Evolutionary conservation across 2,329 filamentous ascomycete species (phyloP).

Genomic region (Ophiostoma sp.): DNA sequence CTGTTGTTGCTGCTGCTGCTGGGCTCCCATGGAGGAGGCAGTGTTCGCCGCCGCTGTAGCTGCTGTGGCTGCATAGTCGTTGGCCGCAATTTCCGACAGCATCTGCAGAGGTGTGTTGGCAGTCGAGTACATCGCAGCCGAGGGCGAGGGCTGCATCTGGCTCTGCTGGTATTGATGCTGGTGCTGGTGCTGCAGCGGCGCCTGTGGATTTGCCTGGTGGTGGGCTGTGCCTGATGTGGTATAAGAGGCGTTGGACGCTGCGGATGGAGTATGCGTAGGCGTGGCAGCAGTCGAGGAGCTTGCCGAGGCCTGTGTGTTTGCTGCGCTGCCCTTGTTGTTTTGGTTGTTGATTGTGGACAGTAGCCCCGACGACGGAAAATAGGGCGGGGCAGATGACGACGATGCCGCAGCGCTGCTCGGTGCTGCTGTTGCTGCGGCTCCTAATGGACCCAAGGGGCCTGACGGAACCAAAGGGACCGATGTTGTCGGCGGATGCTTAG

Average conservation of each 20-base stretch:
- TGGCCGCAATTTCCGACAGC: constrained; percentile 52
- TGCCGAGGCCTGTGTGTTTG: background rate
- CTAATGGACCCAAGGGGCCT: background rate
- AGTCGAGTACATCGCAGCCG: constrained; percentile 28
- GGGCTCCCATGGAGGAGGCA: background rate
- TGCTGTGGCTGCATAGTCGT: constrained; percentile 31
- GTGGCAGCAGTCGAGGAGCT: background rate
- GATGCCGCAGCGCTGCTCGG: background rate
- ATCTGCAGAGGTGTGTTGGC: constrained; percentile 51
- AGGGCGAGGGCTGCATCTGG: background rate
- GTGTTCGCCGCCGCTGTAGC: background rate
- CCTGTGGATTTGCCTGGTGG: background rate
- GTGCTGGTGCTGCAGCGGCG: background rate
- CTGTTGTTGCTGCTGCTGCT: constrained; percentile 28
- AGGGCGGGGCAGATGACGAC: background rate
- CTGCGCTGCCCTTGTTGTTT: background rate
- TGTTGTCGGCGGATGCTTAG: background rate
- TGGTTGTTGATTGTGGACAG: background rate
- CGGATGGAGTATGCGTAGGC: background rate
- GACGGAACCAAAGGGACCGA: background rate
- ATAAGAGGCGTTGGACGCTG: background rate
- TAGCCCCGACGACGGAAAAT: constrained; percentile 7
- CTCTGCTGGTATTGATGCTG: background rate
- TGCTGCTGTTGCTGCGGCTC: background rate
- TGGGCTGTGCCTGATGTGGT: background rate